Evolutionary conservation across 208 protist species (phyloP).

Genomic region (Trypanosoma cruzi): DNA sequence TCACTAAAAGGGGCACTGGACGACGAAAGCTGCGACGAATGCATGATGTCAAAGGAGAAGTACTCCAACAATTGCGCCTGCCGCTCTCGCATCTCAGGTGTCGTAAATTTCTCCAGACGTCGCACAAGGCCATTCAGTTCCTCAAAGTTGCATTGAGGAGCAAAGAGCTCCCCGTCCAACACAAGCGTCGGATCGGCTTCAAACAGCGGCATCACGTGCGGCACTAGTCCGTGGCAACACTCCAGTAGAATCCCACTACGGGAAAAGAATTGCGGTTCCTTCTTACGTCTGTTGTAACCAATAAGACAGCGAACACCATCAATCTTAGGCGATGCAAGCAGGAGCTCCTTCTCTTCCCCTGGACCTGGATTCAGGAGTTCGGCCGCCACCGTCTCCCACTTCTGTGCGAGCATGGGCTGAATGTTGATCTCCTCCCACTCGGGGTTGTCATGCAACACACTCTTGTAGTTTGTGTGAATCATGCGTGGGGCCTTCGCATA

Average conservation of each 20-base stretch:
- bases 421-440: conserved; percentile 85
- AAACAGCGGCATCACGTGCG: conserved; percentile 77
- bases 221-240: conserved; percentile 75
- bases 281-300: conserved; percentile 59
- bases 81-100: conserved; percentile 34
- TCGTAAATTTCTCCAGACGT: conserved; percentile 39
- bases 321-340: conserved; percentile 90
- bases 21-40: conserved; percentile 57
- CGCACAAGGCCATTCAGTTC: conserved; percentile 85
- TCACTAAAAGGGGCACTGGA: conserved; percentile 67
- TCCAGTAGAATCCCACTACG: conserved; percentile 86
- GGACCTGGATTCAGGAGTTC: conserved; percentile 38
- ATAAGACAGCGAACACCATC: conserved; percentile 91
- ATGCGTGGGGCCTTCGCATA: conserved; percentile 80
- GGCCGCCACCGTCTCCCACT: conserved; percentile 74
- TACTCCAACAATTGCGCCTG: conserved; percentile 77
- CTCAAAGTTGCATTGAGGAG: conserved; percentile 86
- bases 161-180: conserved; percentile 88
- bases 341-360: conserved; percentile 30
- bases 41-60: conserved; percentile 92
- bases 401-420: conserved; percentile 88
- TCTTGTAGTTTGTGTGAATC: conserved; percentile 85
- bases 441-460: conserved; percentile 77
- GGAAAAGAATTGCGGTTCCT: conserved; percentile 85
- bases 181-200: conserved; percentile 69